Percentiles rank a stretch among this genome's conserved stretches.
Conservation (phyloP, 768 basidiomycete genomes). For the Sarcodon sp. region DNA sequence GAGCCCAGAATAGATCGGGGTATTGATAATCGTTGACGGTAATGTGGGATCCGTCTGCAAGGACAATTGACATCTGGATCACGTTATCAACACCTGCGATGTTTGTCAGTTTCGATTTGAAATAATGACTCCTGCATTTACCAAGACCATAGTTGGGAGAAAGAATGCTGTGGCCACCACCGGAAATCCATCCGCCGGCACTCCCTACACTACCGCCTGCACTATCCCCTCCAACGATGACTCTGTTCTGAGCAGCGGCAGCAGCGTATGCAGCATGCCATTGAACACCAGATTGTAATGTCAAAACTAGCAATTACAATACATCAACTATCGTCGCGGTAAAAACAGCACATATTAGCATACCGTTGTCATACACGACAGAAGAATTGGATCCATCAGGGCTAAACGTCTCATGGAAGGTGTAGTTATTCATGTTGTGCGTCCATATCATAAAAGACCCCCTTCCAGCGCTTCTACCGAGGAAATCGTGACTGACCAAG, state of each 20-base stretch:
- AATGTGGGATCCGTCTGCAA: constrained; percentile 25
- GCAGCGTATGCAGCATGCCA: constrained; percentile 30
- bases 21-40: constrained; percentile 27
- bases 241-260: constrained; percentile 20
- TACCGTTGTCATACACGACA: constrained; percentile 12
- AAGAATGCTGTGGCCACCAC: constrained; percentile 32
- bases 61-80: constrained; percentile 30
- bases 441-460: constrained; percentile 20
- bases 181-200: constrained; percentile 35
- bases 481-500: constrained; percentile 19
- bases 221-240: constrained; percentile 33
- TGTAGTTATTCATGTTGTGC: constrained; percentile 25
- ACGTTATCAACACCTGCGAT: constrained; percentile 32
- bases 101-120: neutral
- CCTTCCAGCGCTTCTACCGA: constrained; percentile 24
- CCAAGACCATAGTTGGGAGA: constrained; percentile 30
- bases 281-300: constrained; percentile 29
- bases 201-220: constrained; percentile 28
- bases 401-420: constrained; percentile 16
- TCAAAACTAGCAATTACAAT: constrained; percentile 9
- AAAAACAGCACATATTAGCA: neutral
- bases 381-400: constrained; percentile 13
- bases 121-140: constrained; percentile 4
- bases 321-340: constrained; percentile 11
- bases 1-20: constrained; percentile 18